Conservation (phyloP, 176 grass and related monocot genomes). For the Oryza rufipogon region DNA sequence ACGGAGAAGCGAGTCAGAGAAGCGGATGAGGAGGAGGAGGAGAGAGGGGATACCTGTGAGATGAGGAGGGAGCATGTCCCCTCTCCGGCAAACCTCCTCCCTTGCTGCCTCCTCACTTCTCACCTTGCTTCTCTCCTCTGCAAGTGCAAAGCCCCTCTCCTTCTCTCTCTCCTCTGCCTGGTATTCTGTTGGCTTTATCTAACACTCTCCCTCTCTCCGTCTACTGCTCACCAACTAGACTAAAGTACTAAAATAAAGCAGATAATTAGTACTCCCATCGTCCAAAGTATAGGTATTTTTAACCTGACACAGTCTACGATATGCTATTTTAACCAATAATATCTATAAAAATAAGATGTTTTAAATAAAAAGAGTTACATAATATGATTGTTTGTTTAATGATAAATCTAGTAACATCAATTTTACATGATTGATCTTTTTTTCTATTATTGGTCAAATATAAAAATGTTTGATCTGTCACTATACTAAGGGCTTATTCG, state of each 20-base stretch:
- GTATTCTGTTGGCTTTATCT: slow-evolving; percentile 48
- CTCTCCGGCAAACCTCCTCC: slow-evolving; percentile 49
- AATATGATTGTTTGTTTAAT: too few species aligned
- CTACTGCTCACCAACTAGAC: slow-evolving; percentile 33
- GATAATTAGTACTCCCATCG: not conserved
- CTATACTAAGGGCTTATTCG: too few species aligned
- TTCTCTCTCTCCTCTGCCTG: not conserved
- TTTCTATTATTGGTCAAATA: too few species aligned
- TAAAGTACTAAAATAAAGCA: slow-evolving; percentile 28
- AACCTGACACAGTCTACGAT: too few species aligned
- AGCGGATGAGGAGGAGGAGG: not conserved
- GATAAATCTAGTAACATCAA: too few species aligned
- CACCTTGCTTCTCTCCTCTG: slow-evolving; percentile 22
- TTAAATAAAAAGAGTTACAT: too few species aligned
- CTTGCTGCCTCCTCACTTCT: not conserved
- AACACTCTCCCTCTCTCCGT: slow-evolving; percentile 9
- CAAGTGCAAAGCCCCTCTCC: slow-evolving; percentile 40
- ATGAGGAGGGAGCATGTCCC: slow-evolving; percentile 69
- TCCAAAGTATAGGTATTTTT: too few species aligned
- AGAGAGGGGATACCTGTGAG: slow-evolving; percentile 39
- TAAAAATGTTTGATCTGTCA: too few species aligned
- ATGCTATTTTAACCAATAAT: too few species aligned
- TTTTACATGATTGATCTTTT: too few species aligned
- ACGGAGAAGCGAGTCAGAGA: slow-evolving; percentile 18
- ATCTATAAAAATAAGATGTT: too few species aligned